These are phyloP conservation scores for Litchi chinensis DNA, from an alignment of 345 rosid species.

Conservation along the genomic window DNA sequence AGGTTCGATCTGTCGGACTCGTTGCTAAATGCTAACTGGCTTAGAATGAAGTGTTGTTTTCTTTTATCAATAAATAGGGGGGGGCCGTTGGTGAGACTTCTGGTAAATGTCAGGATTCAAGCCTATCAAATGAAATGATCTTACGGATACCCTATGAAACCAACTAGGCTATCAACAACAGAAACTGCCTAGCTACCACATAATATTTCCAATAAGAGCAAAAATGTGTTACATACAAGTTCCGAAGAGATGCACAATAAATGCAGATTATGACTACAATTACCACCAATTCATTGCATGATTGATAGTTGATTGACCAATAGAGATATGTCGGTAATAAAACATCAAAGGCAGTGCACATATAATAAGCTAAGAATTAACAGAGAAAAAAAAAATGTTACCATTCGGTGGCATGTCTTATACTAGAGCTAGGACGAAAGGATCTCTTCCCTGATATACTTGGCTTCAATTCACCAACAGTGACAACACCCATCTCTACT, in stretches of 20 bases:
- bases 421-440: constrained; percentile 84
- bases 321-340: too few relatives aligned
- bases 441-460: constrained; percentile 84
- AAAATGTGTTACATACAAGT: too few relatives aligned
- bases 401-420: constrained; percentile 98
- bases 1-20: constrained; percentile 25
- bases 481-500: constrained; percentile 75
- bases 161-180: background rate
- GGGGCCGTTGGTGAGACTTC: constrained; percentile 6
- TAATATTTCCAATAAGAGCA: background rate
- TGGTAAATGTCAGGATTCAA: background rate
- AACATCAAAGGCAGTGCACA: background rate
- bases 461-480: constrained; percentile 79
- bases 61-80: constrained; percentile 1
- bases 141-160: background rate
- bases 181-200: background rate
- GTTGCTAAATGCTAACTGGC: background rate
- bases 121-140: background rate
- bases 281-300: background rate
- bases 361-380: constrained; percentile 2
- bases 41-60: constrained; percentile 21
- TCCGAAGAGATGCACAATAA: background rate
- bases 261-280: constrained; percentile 19
- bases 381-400: constrained; percentile 30
- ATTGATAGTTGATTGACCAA: background rate